phyloP scores from a whole-genome alignment of 768 basidiomycete genomes.

The Serendipita sp. region DNA sequence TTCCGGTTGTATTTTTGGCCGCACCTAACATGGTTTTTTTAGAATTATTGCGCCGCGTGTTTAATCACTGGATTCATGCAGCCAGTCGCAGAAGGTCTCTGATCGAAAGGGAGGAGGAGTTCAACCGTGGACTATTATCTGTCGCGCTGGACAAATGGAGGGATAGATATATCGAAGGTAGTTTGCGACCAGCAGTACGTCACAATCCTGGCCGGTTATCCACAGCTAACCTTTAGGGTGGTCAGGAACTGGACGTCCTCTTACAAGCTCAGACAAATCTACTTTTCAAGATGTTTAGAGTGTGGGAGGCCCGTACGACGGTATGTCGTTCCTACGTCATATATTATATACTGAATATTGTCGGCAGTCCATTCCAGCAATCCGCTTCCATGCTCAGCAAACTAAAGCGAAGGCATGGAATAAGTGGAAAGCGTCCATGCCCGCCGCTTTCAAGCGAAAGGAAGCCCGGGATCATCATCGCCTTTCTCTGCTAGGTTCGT shows the following conservation, averaged over 20 bases:
- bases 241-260: conserved; percentile 43
- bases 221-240: neutral
- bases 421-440: conserved; percentile 54
- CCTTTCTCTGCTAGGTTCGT: conserved; percentile 41
- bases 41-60: conserved; percentile 55
- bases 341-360: neutral
- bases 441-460: conserved; percentile 47
- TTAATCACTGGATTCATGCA: conserved; percentile 51
- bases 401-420: conserved; percentile 47
- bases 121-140: conserved; percentile 34
- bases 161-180: conserved; percentile 49
- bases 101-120: conserved; percentile 44
- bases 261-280: conserved; percentile 42
- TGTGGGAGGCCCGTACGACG: conserved; percentile 62
- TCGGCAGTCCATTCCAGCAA: conserved; percentile 55
- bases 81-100: conserved; percentile 45
- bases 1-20: neutral
- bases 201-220: neutral
- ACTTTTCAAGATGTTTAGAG: conserved; percentile 49
- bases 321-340: conserved; percentile 24
- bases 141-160: conserved; percentile 68
- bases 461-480: conserved; percentile 48
- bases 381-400: conserved; percentile 52
- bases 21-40: neutral
- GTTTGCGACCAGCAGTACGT: conserved; percentile 48